Base-by-base conservation (phyloP, 371 early-diverging fungal genomes). In the Rhizomucor miehei region DNA sequence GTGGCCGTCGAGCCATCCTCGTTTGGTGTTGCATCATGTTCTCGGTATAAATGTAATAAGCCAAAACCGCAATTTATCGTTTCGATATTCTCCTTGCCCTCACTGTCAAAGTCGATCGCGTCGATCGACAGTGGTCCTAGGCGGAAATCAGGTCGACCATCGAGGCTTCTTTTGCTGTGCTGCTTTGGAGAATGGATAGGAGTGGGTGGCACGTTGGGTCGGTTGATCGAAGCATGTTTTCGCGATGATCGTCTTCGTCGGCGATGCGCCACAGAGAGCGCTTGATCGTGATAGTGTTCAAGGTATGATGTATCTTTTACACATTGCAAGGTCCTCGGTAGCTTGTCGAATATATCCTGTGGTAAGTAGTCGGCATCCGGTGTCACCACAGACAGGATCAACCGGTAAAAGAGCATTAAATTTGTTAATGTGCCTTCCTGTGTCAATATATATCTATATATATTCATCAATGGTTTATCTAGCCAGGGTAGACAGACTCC, bases 1-100 rank as follows among this genome's bases (percentile, higher is more conserved):
- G 29, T 29, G 5, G 29, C 8, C 29, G 29, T 29, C 29, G 29
- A 5, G 16, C 71, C 77, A 9, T 63, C 59, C 51, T 59, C 61
- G 16, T 68, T 44, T 3, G 25, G 16, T 16, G 29, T 25, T 14
- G 16, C 34, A 13, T 25, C 25, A 1, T 12, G 21, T 23, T 48
- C 48, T 39, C 86, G 72, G 72, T 83, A 92, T 3, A 92, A 65
- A 54, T 89, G 88, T 14, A 92, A 61, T 6, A 91, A 76, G 6
- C 93, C 93, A 19, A 73, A 70, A 35, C 46, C 54, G 34, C 48
- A 48, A 23, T 48, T 16, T 17, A 34, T 29, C n/a, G 34, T 34
- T 29, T 48, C 13, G 14, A 11, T 12, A 3, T 5, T 29, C 29
- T 29, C 29, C 29, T 29, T 29, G 29, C 29, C 29, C 29, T 29